These are phyloP conservation scores for Erythrophleum ivorense DNA, from an alignment of 331 rosid genomes.

Conservation along the genomic window DNA sequence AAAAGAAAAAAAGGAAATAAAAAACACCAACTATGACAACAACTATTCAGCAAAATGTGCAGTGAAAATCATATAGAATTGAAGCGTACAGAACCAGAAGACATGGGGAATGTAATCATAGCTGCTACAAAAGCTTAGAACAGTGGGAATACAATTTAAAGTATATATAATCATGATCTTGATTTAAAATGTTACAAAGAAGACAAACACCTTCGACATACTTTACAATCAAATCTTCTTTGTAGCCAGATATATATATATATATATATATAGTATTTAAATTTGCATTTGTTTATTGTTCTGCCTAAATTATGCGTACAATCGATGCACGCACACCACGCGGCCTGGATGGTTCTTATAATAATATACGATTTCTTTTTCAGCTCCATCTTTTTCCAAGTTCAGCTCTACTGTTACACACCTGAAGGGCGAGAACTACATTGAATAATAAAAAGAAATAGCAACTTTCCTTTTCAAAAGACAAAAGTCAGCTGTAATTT, in stretches of 20 bases:
- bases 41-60: no score
- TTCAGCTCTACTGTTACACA: background rate
- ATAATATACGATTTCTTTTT: background rate
- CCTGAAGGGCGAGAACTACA: background rate
- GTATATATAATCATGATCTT: conserved; percentile 8
- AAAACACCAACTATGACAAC: no score
- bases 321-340: conserved; percentile 23
- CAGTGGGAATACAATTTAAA: conserved; percentile 29
- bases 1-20: no score
- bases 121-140: conserved; percentile 42
- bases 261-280: background rate
- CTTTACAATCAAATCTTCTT: conserved; percentile 27
- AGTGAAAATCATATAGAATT: no score
- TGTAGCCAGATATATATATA: conserved; percentile 25
- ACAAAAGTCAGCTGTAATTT: background rate
- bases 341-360: background rate
- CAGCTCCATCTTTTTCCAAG: background rate
- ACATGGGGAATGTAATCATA: conserved; percentile 35
- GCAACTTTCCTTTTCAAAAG: conserved; percentile 6
- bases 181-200: conserved; percentile 24
- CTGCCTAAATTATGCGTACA: conserved; percentile 24
- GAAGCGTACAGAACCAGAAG: no score
- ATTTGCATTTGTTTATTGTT: conserved; percentile 23
- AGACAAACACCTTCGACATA: conserved; percentile 28
- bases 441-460: background rate